Evolutionary conservation across 2,329 filamentous ascomycete genomes (phyloP).

Genomic region (Fonsecaea nubica): DNA sequence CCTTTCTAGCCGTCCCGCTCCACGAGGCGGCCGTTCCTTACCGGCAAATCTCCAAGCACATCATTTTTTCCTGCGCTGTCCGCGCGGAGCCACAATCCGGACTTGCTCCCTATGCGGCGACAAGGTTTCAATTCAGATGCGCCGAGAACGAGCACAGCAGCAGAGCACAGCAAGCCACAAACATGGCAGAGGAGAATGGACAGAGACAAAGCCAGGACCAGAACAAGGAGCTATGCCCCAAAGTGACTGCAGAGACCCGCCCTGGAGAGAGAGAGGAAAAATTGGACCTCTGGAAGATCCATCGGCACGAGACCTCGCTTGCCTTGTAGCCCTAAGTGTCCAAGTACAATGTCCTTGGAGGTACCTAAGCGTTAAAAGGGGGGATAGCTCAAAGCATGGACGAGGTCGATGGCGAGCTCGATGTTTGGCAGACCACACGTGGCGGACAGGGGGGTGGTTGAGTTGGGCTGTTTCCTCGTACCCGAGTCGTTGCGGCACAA

Average conservation of each 20-base stretch:
- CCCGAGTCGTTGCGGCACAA: neutral
- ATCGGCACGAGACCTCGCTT: neutral
- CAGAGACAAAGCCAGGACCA: slow-evolving; percentile 1
- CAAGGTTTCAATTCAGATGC: slow-evolving; percentile 17
- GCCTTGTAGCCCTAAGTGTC: neutral
- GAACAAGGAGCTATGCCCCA: slow-evolving; percentile 1
- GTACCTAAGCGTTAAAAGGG: neutral
- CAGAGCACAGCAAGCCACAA: slow-evolving; percentile 16
- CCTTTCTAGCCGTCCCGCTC: slow-evolving; percentile 7
- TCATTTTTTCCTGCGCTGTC: neutral
- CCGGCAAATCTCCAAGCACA: slow-evolving; percentile 9
- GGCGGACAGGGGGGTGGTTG: neutral
- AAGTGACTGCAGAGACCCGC: neutral
- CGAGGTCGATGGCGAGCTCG: neutral
- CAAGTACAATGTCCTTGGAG: neutral
- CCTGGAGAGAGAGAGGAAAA: neutral
- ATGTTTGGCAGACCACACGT: neutral
- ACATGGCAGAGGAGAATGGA: slow-evolving; percentile 1
- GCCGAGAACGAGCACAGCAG: neutral
- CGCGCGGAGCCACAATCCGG: neutral
- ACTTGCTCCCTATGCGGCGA: slow-evolving; percentile 3
- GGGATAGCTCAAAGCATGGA: neutral
- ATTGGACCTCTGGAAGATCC: neutral
- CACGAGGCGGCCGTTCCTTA: slow-evolving; percentile 3
- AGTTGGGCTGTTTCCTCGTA: neutral